Conservation (phyloP, 768 basidiomycete species). For the Jaapia argillacea region DNA sequence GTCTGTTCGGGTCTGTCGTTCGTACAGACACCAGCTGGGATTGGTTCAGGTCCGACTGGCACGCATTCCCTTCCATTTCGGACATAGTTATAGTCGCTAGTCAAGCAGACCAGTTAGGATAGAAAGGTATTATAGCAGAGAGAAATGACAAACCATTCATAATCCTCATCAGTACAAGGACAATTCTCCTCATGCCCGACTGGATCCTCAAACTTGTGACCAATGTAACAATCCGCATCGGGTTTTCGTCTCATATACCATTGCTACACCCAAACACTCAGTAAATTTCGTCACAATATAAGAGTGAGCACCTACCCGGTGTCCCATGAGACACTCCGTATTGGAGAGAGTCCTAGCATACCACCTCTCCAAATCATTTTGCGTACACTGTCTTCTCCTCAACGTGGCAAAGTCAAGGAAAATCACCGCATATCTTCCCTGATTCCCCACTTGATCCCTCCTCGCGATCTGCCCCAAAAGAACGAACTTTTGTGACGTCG, state of each 20-base stretch:
- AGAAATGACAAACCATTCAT: slow-evolving; percentile 64
- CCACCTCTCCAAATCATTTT: slow-evolving; percentile 79
- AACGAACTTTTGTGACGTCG: slow-evolving; percentile 93
- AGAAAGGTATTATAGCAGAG: not conserved
- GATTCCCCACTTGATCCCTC: slow-evolving; percentile 37
- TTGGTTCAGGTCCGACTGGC: slow-evolving; percentile 79
- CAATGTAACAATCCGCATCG: slow-evolving; percentile 82
- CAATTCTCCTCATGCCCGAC: slow-evolving; percentile 78
- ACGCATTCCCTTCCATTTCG: slow-evolving; percentile 68
- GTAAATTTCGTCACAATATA: not conserved
- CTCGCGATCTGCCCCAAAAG: slow-evolving; percentile 72
- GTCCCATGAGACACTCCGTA: slow-evolving; percentile 86
- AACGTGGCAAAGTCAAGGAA: slow-evolving; percentile 77
- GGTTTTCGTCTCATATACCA: slow-evolving; percentile 84
- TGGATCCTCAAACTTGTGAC: slow-evolving; percentile 83
- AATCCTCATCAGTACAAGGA: slow-evolving; percentile 78
- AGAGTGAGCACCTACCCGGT: slow-evolving; percentile 47
- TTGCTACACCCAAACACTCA: slow-evolving; percentile 46
- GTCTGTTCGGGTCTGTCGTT: slow-evolving; percentile 37
- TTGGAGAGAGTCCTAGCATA: slow-evolving; percentile 59
- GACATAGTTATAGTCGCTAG: slow-evolving; percentile 85
- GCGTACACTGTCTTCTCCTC: slow-evolving; percentile 55
- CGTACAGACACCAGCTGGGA: slow-evolving; percentile 65
- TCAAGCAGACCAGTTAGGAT: not conserved
- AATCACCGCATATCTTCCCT: slow-evolving; percentile 60